Percentiles rank a stretch among this genome's conserved stretches.
These are phyloP conservation scores for Hymenoscyphus fraxineus DNA, from an alignment of 2,329 filamentous ascomycete genomes.

Conservation along the genomic window DNA sequence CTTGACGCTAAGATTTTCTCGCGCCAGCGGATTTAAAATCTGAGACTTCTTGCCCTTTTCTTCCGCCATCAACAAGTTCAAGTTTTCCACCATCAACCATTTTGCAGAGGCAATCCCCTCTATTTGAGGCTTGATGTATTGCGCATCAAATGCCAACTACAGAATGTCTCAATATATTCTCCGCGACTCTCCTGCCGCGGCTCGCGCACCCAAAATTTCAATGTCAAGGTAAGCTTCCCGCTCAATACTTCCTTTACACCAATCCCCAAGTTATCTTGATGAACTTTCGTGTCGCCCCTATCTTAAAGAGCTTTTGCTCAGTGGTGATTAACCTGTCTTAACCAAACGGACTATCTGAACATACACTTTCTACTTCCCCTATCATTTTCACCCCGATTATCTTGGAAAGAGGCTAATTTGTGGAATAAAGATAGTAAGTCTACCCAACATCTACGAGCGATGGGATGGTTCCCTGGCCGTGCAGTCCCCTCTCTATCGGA, in stretches of 20 bases:
- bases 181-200: not conserved
- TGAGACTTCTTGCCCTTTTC: not conserved
- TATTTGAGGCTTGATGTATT: not conserved
- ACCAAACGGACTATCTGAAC: conserved; percentile 54
- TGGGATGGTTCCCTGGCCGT: not conserved
- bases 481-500: not conserved
- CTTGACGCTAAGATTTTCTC: not conserved
- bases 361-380: conserved; percentile 16
- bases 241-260: not conserved
- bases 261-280: conserved; percentile 41
- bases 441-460: not conserved
- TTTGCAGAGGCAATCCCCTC: not conserved
- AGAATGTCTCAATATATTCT: not conserved
- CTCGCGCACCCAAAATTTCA: not conserved
- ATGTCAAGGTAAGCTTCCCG: conserved; percentile 8
- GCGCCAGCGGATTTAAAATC: not conserved
- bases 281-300: conserved; percentile 57
- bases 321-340: conserved; percentile 58
- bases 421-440: not conserved
- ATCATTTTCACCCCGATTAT: not conserved
- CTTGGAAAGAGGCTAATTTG: conserved; percentile 4
- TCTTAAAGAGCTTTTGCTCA: conserved; percentile 41
- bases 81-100: not conserved
- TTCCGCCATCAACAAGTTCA: not conserved
- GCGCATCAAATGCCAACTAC: not conserved